These are phyloP conservation scores for Brassica cretica DNA, from an alignment of 345 rosid genomes.

Conservation along the genomic window DNA sequence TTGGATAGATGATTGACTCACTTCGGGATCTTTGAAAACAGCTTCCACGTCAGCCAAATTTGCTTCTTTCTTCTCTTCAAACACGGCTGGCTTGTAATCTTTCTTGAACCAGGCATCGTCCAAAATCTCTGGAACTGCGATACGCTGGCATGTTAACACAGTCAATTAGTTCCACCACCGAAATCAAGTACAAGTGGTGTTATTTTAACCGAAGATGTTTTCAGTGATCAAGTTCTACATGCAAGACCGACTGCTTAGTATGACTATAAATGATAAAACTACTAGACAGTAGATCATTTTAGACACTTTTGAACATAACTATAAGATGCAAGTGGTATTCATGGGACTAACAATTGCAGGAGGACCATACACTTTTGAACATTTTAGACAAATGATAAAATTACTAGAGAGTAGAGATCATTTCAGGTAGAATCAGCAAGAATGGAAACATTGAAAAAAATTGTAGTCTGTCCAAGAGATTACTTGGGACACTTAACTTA, in stretches of 20 bases:
- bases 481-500: background rate
- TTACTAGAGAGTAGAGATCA: constrained; percentile 1
- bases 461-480: background rate
- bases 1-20: constrained; percentile 42
- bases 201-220: background rate
- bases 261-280: too few relatives aligned
- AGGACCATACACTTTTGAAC: background rate
- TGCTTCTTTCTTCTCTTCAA: constrained; percentile 66
- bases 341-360: background rate
- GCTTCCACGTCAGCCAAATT: constrained; percentile 84
- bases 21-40: constrained; percentile 79
- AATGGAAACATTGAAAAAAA: background rate
- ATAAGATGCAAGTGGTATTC: background rate
- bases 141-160: constrained; percentile 59
- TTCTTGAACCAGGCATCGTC: constrained; percentile 86
- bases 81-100: constrained; percentile 70
- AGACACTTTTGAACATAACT: too few relatives aligned
- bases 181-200: background rate
- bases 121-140: constrained; percentile 75
- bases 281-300: too few relatives aligned
- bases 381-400: background rate
- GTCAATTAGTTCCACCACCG: constrained; percentile 23
- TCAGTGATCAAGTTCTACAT: background rate
- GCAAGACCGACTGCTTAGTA: constrained; percentile 2
- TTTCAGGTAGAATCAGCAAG: background rate